Evolutionary conservation across 2,329 filamentous ascomycete species (phyloP), one percentile per base, ranked within the genome.

Genomic region (Neopestalotiopsis sp.): DNA sequence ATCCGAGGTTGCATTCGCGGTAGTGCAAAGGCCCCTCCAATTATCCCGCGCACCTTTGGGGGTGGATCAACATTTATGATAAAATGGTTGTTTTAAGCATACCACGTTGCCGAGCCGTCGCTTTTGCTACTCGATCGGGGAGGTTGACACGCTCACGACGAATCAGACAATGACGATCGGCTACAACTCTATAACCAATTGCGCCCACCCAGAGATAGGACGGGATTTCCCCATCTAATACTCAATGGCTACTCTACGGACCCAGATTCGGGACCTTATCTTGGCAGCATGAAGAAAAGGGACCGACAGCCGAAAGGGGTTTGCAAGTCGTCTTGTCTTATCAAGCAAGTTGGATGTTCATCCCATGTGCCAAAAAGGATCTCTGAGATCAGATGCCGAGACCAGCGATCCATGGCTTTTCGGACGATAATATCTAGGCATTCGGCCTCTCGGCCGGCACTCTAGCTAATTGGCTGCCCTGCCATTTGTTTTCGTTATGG

Each of bases 281-380:
- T 53, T 53, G 45, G 45, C 45, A 4, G 45, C 45, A 17, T 53
- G 17, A 17, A 20, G n/a, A 7, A 20, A n/a, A 53, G n/a, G 45
- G 45, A 59, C 57, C 57, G 57, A 59, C 30, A 59, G 57, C 57
- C 57, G 57, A 34, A 53, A 53, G 45, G 10, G n/a, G 45, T 10
- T 53, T 53, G 45, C n/a, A 53, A 7, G 45, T 53, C 45, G 45
- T n/a, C n/a, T 53, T 53, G 5, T 53, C 45, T 53, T 53, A 53
- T 53, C 45, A 20, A 10, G 24, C 24, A 2, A 20, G 9, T 10
- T n/a, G 45, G 7, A 53, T 53, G 45, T 53, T 53, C 45, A 20
- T 53, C 45, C n/a, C 45, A 53, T 53, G 45, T 53, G 45, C 20
- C 42, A 49, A 28, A 38, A 38, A 38, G 10, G 34, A 10, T 10